Evolutionary conservation across 1,284 basidiomycete species (phyloP).

Genomic region (Termitomyces sp.): DNA sequence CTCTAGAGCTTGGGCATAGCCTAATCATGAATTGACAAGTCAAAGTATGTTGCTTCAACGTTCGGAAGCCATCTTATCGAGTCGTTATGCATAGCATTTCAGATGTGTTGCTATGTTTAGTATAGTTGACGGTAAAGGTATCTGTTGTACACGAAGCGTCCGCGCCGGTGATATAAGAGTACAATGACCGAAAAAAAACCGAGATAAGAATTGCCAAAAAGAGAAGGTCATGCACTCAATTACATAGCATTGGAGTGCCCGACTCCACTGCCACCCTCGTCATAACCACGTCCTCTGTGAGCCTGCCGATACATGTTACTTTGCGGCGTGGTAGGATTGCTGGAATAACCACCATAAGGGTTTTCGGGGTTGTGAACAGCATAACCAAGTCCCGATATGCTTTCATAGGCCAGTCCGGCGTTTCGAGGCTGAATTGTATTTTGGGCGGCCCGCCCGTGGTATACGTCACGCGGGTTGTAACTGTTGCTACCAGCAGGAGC

Average conservation of each 20-base stretch:
- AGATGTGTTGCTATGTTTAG: not conserved
- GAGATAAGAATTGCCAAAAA: slow-evolving; percentile 9
- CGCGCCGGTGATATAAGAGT: slow-evolving; percentile 1
- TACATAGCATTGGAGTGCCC: slow-evolving; percentile 25
- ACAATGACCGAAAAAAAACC: slow-evolving; percentile 11
- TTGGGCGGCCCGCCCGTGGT: slow-evolving; percentile 41
- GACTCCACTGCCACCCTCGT: slow-evolving; percentile 25
- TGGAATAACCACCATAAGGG: slow-evolving; percentile 18
- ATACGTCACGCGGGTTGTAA: slow-evolving; percentile 47
- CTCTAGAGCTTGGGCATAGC: not conserved
- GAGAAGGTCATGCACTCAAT: slow-evolving; percentile 15
- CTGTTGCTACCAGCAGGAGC: slow-evolving; percentile 18
- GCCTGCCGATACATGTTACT: slow-evolving; percentile 16
- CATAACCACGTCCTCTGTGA: slow-evolving; percentile 25
- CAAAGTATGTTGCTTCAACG: not conserved
- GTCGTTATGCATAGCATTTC: not conserved
- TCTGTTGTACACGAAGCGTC: slow-evolving; percentile 22
- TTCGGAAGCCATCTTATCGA: not conserved
- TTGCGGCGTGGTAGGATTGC: slow-evolving; percentile 11
- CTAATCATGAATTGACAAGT: not conserved
- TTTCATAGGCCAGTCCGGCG: not conserved
- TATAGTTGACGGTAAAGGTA: slow-evolving; percentile 12
- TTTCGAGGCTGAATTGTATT: slow-evolving; percentile 9
- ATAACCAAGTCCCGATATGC: slow-evolving; percentile 5
- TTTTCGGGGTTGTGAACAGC: slow-evolving; percentile 13